Base-by-base conservation (phyloP, 202 grass and related monocot genomes). In the Dendrocalamus latiflorus region DNA sequence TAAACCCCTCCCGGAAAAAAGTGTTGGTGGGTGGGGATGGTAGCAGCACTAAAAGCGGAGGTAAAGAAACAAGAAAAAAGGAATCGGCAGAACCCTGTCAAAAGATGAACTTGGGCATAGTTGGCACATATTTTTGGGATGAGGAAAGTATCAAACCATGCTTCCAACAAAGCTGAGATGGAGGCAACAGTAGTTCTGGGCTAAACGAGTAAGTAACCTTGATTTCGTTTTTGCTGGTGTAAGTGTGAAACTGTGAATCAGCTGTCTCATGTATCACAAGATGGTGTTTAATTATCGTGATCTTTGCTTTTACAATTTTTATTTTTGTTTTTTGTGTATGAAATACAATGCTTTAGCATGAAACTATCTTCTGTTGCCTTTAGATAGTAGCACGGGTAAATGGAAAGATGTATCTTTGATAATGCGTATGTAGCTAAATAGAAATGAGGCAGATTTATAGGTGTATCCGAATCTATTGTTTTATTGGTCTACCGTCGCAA, bases 171-270 rank as follows among this genome's bases (percentile, higher is more conserved):
- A 81, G 55, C 44, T 70, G 56, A 65, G 25, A 58, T 77, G 83
- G 88, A 70, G 61, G 72, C 20, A 68, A 67, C 53, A 72, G 16
- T 72, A 79, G 53, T 68, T 73, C 20, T 24, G 30, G 25, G 74
- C 14, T 13, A 9, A 74, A 78, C 8, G 60, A 90, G 88, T 90
- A 90, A 90, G 84, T 87, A 83, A 90, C 61, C 61, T 83, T 63
- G 88, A 25, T 80, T 79, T 90, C 20, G 10, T 67, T 76, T 83
- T 87, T 75, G 67, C 61, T 39, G 85, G 58, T 85, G 81, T 73
- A 81, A 84, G 68, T n/a, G n/a, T n/a, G n/a, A n/a, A n/a, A n/a
- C n/a, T 82, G 73, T 65, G 81, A 77, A 77, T 76, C 71, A 22
- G 42, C 45, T 62, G 77, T 33, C 71, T 77, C 67, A 76, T 88